Base-by-base conservation (phyloP, 306 rosid genomes). In the Erythrophleum fordii region DNA sequence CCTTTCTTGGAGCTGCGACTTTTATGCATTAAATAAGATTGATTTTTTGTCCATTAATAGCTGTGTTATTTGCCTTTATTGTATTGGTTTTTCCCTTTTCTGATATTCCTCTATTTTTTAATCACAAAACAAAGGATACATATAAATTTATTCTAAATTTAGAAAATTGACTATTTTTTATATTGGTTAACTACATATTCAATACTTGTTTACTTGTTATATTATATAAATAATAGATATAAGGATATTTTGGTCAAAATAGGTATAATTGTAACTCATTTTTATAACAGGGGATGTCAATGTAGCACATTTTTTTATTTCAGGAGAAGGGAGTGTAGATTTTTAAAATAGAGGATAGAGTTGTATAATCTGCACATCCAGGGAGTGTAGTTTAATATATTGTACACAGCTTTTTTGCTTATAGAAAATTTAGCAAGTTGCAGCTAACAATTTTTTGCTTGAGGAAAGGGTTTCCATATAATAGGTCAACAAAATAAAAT, bases 391-490 rank as follows among this genome's bases (percentile, higher is more conserved):
- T 31, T 56, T 3, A 11, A 56, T 56, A 2, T 9, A 52, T 3
- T 56, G 34, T 56, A 56, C 64, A 56, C 64, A 56, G 11, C 14
- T 56, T 11, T 11, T 14, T 56, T 58, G 25, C 16, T 11, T 13
- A 11, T 61, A 61, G 42, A 29, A 61, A 39, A 58, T 7, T 22
- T 11, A 31, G 41, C 22, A 7, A 42, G 45, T 2, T 34, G 10
- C 66, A 66, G 3, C 66, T 71, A 45, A 58, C 34, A 72, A 64
- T 31, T 83, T n/a, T 71, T 20, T 29, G 65, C 42, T 61, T 12
- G 74, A 80, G 18, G 59, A 66, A 80, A 73, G 79, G 64, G 7
- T 42, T 41, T 49, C 56, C 76, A 18, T 11, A 41, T 22, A 72
- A 45, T n/a, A 81, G 34, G 73, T 45, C 49, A 66, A 23, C 26